These are phyloP conservation scores for Kwoniella sp. DNA, from an alignment of 768 basidiomycete species.

Conservation along the genomic window DNA sequence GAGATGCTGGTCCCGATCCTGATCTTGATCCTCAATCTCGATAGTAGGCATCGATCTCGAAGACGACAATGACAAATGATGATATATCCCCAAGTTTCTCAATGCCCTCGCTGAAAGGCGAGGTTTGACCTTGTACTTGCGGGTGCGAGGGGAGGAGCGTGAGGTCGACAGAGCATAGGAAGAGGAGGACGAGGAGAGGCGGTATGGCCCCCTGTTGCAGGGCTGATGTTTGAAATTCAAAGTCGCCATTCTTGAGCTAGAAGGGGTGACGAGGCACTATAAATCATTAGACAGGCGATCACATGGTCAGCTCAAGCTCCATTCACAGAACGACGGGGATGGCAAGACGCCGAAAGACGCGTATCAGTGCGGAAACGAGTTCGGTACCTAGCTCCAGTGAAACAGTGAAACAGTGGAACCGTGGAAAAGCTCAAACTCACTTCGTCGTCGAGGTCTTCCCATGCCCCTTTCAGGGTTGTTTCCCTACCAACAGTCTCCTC, in stretches of 20 bases:
- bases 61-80: slow-evolving; percentile 4
- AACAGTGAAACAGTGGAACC: too few species aligned
- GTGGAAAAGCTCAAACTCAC: too few species aligned
- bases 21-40: slow-evolving; percentile 9
- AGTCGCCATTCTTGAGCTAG: slow-evolving; percentile 9
- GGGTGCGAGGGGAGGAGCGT: too few species aligned
- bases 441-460: slow-evolving; percentile 22
- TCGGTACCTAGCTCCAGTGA: too few species aligned
- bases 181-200: not conserved
- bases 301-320: not conserved
- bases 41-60: slow-evolving; percentile 7
- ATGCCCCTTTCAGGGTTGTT: slow-evolving; percentile 3
- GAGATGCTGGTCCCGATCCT: not conserved
- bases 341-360: too few species aligned
- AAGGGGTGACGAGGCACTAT: slow-evolving; percentile 21
- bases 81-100: not conserved
- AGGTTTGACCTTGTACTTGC: not conserved
- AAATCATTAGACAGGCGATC: not conserved
- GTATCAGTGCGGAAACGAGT: too few species aligned
- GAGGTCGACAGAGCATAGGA: not conserved
- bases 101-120: not conserved
- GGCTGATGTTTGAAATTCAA: not conserved
- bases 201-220: not conserved
- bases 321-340: too few species aligned
- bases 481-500: slow-evolving; percentile 17